These are phyloP conservation scores for Aphanomyces stellatus DNA, from an alignment of 352 stramenopile genomes.

Conservation along the genomic window DNA sequence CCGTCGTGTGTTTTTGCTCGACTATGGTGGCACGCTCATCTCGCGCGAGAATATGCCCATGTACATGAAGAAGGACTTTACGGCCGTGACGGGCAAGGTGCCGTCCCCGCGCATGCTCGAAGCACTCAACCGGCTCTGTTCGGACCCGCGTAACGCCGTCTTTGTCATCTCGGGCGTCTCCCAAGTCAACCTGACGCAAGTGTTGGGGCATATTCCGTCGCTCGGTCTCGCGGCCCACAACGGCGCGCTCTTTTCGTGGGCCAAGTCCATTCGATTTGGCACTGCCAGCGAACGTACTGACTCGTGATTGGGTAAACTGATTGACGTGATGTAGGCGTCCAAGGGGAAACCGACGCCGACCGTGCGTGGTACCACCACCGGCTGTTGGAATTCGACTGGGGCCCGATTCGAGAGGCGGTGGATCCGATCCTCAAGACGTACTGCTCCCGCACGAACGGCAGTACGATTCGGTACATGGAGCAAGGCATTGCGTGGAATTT, in stretches of 20 bases:
- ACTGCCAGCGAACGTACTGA: conserved; percentile 18
- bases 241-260: conserved; percentile 90
- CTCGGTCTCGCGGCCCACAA: conserved; percentile 93
- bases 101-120: conserved; percentile 84
- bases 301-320: no score
- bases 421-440: conserved; percentile 93
- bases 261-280: conserved; percentile 37
- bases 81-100: conserved; percentile 89
- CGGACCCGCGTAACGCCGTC: conserved; percentile 92
- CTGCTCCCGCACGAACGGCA: conserved; percentile 94
- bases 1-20: conserved; percentile 92
- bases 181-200: conserved; percentile 82
- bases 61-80: conserved; percentile 95
- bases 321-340: not conserved
- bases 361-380: conserved; percentile 41
- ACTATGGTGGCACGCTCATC: conserved; percentile 97
- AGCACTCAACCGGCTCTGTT: conserved; percentile 78
- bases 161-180: conserved; percentile 96
- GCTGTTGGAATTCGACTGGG: conserved; percentile 85
- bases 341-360: not conserved
- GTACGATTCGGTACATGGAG: conserved; percentile 87
- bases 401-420: conserved; percentile 83
- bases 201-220: conserved; percentile 87
- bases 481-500: conserved; percentile 97
- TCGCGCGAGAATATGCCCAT: conserved; percentile 86